Base-by-base conservation (phyloP, 1,284 basidiomycete species). In the Cutaneotrichosporon sp. region DNA sequence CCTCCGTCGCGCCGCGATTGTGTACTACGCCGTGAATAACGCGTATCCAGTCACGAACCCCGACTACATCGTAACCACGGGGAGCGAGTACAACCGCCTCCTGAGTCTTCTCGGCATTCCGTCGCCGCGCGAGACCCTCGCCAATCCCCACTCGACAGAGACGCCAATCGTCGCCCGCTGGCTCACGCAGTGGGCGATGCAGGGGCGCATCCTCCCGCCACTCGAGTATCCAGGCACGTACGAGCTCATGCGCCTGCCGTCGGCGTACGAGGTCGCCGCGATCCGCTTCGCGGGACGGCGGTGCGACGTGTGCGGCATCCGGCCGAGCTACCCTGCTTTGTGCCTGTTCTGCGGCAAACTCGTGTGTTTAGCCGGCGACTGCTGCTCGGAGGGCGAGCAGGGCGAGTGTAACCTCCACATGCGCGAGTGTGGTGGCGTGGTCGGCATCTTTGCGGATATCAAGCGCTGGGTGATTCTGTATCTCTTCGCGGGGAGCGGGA, bases 361-460 rank as follows among this genome's bases (percentile, higher is more conserved):
- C 16, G 84, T 90, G 8, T 98, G 96, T 69, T 82, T 93, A 76
- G 89, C 93, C 68, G 89, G 88, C 60, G 87, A 93, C 64, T 99
- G 94, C 68, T 99, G 94, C 72, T 80, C 81, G 61, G 88, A 92
- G 62, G 75, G 80, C 60, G 74, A 83, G 54, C 73, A 88, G 78
- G 77, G 84, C 31, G 96, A 99, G 71, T 97, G 94, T 74, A 98
- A 97, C 72, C 83, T 89, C 78, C 96, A 98, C 72, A 88, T 87
- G 61, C 81, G 90, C 79, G 86, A 89, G 88, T 96, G 94, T 63
- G 90, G 89, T 8, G 92, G 91, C 3, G 84, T 85, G 0, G 80
- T 90, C 31, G 96, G 93, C 7, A 75, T 93, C 51, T 98, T 87
- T 74, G 93, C 96, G 72, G 82, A 94, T 51, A 84, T 97, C 62